Evolutionary conservation across 2,329 filamentous ascomycete species (phyloP).

Genomic region (Fusarium veterinarium): DNA sequence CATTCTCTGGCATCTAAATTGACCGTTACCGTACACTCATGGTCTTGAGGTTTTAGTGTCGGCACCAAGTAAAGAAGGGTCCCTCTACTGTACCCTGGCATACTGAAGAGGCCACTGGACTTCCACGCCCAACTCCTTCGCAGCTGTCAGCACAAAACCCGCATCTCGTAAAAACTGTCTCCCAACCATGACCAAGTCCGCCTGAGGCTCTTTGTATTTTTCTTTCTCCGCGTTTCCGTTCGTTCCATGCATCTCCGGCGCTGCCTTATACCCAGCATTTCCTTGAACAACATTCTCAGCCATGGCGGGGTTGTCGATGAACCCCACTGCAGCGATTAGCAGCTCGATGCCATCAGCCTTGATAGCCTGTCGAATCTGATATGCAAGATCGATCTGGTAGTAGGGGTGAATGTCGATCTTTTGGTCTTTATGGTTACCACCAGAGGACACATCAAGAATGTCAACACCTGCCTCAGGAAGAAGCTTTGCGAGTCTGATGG

Average conservation of each 20-base stretch:
- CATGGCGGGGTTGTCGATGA: slow-evolving; percentile 75
- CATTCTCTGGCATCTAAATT: too few species aligned
- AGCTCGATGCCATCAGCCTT: slow-evolving; percentile 60
- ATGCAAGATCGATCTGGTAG: slow-evolving; percentile 80
- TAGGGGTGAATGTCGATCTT: slow-evolving; percentile 70
- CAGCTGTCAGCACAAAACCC: slow-evolving; percentile 78
- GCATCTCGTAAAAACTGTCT: slow-evolving; percentile 85
- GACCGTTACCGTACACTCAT: too few species aligned
- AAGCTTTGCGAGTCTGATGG: slow-evolving; percentile 53
- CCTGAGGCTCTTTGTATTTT: slow-evolving; percentile 55
- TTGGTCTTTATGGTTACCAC: slow-evolving; percentile 73
- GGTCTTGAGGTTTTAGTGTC: too few species aligned
- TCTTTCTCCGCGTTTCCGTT: slow-evolving; percentile 52
- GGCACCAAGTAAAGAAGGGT: too few species aligned
- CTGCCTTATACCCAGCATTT: accelerated
- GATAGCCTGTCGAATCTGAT: slow-evolving; percentile 75
- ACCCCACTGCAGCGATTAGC: slow-evolving; percentile 78
- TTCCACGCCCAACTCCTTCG: slow-evolving; percentile 75
- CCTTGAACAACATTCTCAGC: slow-evolving; percentile 55
- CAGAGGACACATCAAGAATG: slow-evolving; percentile 83
- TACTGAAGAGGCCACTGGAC: slow-evolving; percentile 79
- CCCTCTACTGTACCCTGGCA: accelerated
- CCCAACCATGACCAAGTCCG: slow-evolving; percentile 77
- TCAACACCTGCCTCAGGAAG: slow-evolving; percentile 81
- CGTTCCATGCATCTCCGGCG: accelerated